Evolutionary conservation across 1,284 basidiomycete genomes (phyloP).

Genomic region (Lentinula novae-zelandiae): DNA sequence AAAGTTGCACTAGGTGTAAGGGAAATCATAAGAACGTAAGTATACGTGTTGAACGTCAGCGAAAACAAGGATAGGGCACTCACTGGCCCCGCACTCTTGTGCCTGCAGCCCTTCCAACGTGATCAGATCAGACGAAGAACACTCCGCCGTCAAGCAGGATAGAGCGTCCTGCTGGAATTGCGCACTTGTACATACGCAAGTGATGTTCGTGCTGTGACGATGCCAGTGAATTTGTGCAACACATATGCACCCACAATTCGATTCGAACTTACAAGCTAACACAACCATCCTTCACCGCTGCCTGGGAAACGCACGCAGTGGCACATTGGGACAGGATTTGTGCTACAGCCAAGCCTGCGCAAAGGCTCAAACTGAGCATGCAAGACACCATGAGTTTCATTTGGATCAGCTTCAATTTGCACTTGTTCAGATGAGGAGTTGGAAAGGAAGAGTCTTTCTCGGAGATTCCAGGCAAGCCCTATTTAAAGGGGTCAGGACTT

Average conservation of each 20-base stretch:
- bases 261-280: constrained; percentile 1
- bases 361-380: neutral
- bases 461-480: no score
- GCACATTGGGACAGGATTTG: constrained; percentile 1
- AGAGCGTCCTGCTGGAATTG: constrained; percentile 7
- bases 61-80: neutral
- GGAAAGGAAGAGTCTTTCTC: neutral
- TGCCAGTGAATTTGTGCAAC: neutral
- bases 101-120: constrained; percentile 1
- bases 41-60: neutral
- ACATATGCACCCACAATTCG: no score
- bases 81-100: constrained; percentile 1
- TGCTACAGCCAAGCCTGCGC: neutral
- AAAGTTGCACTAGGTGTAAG: neutral
- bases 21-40: no score
- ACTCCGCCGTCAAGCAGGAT: neutral
- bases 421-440: neutral
- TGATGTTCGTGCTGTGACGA: constrained; percentile 1
- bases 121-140: neutral
- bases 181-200: constrained; percentile 5
- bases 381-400: neutral
- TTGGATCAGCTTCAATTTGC: neutral
- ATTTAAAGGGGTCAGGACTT: neutral
- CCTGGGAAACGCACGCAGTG: constrained; percentile 1
- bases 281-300: neutral